Evolutionary conservation across 192 early-diverging fungal species (phyloP), one percentile per base, ranked within the genome.

Genomic region (Coemansia sp.): DNA sequence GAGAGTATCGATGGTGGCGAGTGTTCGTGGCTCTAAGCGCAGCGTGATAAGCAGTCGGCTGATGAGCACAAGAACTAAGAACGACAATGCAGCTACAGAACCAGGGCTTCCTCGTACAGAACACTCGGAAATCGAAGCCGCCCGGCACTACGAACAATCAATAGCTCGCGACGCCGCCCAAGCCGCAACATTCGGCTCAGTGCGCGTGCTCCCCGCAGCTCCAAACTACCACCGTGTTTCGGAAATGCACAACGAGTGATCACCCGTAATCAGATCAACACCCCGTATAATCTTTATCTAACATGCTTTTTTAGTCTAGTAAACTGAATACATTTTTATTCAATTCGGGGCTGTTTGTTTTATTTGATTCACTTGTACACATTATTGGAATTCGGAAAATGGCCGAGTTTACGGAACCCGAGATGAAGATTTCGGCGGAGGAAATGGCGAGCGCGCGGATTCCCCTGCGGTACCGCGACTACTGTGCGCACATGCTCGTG

Each of bases 401-500:
- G 78, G 68, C 59, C 4, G 69, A 75, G 11, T 75, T 67, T 23
- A 52, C 62, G 41, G 78, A 81, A 39, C 78, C 78, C 17, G 93
- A 87, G 74, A 93, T 95, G 91, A 83, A 92, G 75, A 90, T 92
- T 23, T 83, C 96, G 58, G 90, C 92, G 59, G 82, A 91, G 68
- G 93, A 97, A 65, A 89, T 98, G 87, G 75, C 83, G 8, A 89
- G 92, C 67, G 87, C 89, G 39, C 86, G 86, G 38, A 83, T 98
- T 61, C 94, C 94, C 9, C 72, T 96, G 31, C 87, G 87, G 58
- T 93, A 89, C 82, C 88, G 96, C 57, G 96, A 98, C 85, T 94
- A 92, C 80, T 98, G 96, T 72, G 90, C 96, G 41, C 89, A 97
- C 66, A 77, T 98, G 62, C 83, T 94, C 39, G 90, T 94, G 60